Evolutionary conservation across 768 basidiomycete species (phyloP), one percentile per base, ranked within the genome.

Genomic region (Hydnum rufescens): DNA sequence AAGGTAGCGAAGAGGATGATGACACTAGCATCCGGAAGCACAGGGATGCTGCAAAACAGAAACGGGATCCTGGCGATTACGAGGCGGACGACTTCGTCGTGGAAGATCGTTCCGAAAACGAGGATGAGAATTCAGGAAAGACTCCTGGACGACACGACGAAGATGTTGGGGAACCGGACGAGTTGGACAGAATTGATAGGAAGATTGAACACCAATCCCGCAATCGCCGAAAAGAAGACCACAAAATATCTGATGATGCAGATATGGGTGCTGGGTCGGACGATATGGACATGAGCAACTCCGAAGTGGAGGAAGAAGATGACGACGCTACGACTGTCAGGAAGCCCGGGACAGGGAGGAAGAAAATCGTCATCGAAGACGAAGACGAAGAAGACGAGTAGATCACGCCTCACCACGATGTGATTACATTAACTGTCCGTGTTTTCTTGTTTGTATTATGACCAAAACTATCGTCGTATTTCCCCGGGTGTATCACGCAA

Each of bases 81-180:
- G 80, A 84, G 61, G 76, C 80, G 54, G 85, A 89, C 61, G 85
- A 85, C 59, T 89, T 89, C 59, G 69, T 89, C 28, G 86, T 87
- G 22, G 78, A 77, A 18, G 83, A 85, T 22, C 23, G 4, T 3
- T 23, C 32, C 4, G 23, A 6, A 25, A 59, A 59, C 44, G 70
- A 61, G 6, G 72, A 68, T 22, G 47, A 48, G 8, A 25, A 47
- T 32, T n/a, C n/a, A n/a, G 34, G 46, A 54, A 42, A 50, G 54
- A 39, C 25, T 34, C 52, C 22, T 46, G 68, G 66, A 47, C 64
- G 65, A 22, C 62, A 57, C 8, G 68, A 62, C 39, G 70, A 67
- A 43, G 68, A 62, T n/a, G 66, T 36, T 32, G 54, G 25, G 16
- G 48, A 49, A 46, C 48, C 34, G 43, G 78, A 81, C 30, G 78